Evolutionary conservation across 257 asterid species (phyloP).

Genomic region (Primulina tabacum): DNA sequence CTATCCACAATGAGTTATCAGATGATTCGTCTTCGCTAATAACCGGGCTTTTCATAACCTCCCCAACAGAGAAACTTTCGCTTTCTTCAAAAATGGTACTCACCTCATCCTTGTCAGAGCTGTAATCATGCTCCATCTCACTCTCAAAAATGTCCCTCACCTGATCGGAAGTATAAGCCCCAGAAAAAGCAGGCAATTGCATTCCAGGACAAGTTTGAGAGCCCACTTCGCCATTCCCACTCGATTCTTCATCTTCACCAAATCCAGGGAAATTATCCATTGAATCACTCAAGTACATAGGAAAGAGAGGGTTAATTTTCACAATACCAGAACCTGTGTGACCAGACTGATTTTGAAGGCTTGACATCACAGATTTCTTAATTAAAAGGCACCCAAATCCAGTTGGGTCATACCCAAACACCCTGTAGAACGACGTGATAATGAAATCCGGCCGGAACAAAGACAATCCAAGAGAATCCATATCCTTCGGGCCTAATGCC

Average conservation of each 20-base stretch:
- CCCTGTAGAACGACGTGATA: constrained; percentile 90
- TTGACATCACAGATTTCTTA: constrained; percentile 88
- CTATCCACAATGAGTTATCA: constrained; percentile 95
- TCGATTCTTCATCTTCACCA: constrained; percentile 60
- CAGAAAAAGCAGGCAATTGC: constrained; percentile 98
- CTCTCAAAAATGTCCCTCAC: constrained; percentile 89
- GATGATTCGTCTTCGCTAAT: constrained; percentile 97
- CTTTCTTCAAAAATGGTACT: constrained; percentile 95
- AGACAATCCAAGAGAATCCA: constrained; percentile 98
- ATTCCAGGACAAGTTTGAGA: constrained; percentile 58
- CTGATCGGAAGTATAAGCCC: constrained; percentile 94
- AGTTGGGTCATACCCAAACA: constrained; percentile 95
- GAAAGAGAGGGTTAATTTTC: constrained; percentile 85
- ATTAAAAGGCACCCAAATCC: constrained; percentile 98
- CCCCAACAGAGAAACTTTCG: constrained; percentile 87
- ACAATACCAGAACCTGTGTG: constrained; percentile 96
- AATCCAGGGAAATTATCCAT: constrained; percentile 85
- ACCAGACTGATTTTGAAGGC: constrained; percentile 90
- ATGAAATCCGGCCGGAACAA: constrained; percentile 94
- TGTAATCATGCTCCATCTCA: constrained; percentile 87
- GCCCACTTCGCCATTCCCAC: constrained; percentile 51
- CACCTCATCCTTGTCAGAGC: constrained; percentile 87
- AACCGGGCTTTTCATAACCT: constrained; percentile 92
- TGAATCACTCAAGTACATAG: constrained; percentile 85
- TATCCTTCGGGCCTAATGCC: constrained; percentile 94